These are phyloP conservation scores for Puccinellia tenuiflora DNA, from an alignment of 176 grass and related monocot genomes.

Conservation along the genomic window DNA sequence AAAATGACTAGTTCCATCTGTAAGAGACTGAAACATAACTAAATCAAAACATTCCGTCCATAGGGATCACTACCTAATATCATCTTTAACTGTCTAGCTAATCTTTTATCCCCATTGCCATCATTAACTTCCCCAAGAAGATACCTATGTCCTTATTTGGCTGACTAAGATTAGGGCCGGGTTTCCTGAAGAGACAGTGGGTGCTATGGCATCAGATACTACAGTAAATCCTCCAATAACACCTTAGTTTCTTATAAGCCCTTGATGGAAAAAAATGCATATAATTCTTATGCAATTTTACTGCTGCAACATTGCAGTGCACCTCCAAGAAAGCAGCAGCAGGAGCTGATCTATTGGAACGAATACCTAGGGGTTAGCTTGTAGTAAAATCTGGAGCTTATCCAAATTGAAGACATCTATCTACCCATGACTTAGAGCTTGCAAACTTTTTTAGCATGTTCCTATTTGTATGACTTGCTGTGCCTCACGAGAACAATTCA, in stretches of 20 bases:
- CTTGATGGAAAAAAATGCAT: background rate
- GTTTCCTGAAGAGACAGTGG: background rate
- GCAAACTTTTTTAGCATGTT: background rate
- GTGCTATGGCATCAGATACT: background rate
- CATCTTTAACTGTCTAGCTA: background rate
- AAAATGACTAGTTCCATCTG: background rate
- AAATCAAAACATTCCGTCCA: background rate
- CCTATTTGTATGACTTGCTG: background rate
- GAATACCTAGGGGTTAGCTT: background rate
- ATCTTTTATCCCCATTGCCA: background rate
- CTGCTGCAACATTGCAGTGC: background rate
- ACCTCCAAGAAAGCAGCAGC: background rate
- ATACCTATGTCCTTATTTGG: background rate
- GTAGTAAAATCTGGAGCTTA: background rate
- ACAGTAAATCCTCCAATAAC: background rate
- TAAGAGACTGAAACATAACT: background rate
- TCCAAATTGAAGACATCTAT: background rate
- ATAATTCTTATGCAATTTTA: background rate
- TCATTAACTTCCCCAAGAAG: background rate
- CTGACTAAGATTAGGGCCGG: background rate
- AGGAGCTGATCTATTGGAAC: background rate
- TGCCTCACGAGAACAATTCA: background rate
- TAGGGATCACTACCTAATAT: background rate
- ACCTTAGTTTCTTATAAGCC: background rate
- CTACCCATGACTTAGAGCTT: background rate